phyloP scores from a whole-genome alignment of 2,329 filamentous ascomycete genomes.

The Talaromyces sp. region DNA sequence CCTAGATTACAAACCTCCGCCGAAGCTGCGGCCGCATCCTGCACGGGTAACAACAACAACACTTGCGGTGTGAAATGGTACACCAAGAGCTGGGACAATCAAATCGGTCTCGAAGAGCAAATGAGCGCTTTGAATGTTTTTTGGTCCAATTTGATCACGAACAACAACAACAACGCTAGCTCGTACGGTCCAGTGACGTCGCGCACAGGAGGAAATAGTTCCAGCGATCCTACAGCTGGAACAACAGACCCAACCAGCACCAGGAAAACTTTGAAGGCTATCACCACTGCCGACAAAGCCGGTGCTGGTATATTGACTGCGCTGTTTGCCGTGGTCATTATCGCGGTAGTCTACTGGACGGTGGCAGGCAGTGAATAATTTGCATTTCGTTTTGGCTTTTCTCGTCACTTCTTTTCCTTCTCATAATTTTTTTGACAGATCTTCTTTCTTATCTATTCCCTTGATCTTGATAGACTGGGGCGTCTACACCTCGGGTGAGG shows the following conservation, averaged over 20 bases:
- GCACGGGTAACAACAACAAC: conserved; percentile 41
- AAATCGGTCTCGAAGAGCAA: conserved; percentile 37
- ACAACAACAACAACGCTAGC: background rate
- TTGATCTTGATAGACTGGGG: background rate
- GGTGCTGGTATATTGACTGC: conserved; percentile 42
- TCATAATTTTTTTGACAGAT: background rate
- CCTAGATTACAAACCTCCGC: conserved; percentile 51
- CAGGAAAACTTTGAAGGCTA: conserved; percentile 10
- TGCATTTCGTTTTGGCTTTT: too few relatives aligned
- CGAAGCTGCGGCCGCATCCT: conserved; percentile 50
- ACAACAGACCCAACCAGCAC: conserved; percentile 20
- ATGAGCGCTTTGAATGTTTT: conserved; percentile 36
- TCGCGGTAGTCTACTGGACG: conserved; percentile 35
- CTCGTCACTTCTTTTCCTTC: background rate
- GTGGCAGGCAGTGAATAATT: conserved; percentile 14
- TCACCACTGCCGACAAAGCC: conserved; percentile 35
- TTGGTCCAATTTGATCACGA: conserved; percentile 27
- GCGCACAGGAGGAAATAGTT: conserved; percentile 28
- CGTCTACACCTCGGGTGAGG: background rate
- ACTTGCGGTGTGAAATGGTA: conserved; percentile 42
- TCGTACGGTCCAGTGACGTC: conserved; percentile 24
- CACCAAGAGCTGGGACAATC: conserved; percentile 31
- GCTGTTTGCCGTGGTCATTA: conserved; percentile 29
- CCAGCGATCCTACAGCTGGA: conserved; percentile 23
- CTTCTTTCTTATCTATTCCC: background rate